A percentile compares a stretch with the other conserved stretches of the same genome.
These are phyloP conservation scores for Lactarius quietus DNA, from an alignment of 768 basidiomycete species.

Conservation along the genomic window DNA sequence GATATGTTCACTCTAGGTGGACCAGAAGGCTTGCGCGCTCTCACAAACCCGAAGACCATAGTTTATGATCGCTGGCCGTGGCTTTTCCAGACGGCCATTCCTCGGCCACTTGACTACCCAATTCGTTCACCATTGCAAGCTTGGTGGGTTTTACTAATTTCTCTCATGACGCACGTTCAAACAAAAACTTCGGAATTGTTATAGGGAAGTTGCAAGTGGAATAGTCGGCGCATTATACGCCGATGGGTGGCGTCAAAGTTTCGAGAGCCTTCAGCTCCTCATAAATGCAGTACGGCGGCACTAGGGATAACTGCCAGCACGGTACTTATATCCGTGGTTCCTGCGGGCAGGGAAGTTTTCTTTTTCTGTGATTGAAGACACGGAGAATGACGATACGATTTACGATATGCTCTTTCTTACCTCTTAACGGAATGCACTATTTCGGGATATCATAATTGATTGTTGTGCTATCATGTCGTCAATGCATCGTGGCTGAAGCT, in stretches of 20 bases:
- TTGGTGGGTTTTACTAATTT: constrained; percentile 51
- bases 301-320: constrained; percentile 11
- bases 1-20: constrained; percentile 52
- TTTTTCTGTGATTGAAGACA: too few relatives aligned
- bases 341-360: constrained; percentile 18
- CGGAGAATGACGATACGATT: constrained; percentile 2
- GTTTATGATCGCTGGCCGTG: constrained; percentile 84
- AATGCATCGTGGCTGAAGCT: too few relatives aligned
- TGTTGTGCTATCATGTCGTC: constrained; percentile 1
- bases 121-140: constrained; percentile 66
- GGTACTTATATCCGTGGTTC: constrained; percentile 8
- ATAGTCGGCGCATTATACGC: constrained; percentile 47
- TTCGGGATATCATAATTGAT: constrained; percentile 17
- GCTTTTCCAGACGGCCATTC: constrained; percentile 80
- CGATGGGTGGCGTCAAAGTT: constrained; percentile 44
- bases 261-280: constrained; percentile 40
- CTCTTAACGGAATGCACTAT: constrained; percentile 9
- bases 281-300: constrained; percentile 37
- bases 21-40: constrained; percentile 83
- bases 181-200: constrained; percentile 3
- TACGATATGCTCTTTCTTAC: constrained; percentile 7
- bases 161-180: constrained; percentile 1
- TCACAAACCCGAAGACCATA: constrained; percentile 88
- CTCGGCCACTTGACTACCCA: constrained; percentile 82
- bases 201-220: constrained; percentile 51